Base-by-base conservation (phyloP, 805 yeast genomes). In the Yamadazyma kitorensis region DNA sequence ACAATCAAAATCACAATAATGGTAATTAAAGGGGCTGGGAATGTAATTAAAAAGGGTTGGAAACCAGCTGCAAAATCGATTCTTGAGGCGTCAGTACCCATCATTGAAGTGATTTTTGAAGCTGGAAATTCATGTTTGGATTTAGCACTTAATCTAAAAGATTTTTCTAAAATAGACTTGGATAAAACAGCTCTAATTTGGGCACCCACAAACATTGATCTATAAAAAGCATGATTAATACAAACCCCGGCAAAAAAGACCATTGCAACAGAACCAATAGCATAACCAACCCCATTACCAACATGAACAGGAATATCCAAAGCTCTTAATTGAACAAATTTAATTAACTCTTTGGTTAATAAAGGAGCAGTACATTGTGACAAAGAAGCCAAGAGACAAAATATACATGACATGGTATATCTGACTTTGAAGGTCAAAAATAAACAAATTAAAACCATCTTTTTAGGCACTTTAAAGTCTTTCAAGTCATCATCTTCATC, bases 21-120 rank as follows among this genome's bases (percentile, higher is more conserved):
- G 39, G 84, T 76, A 4, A 71, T 70, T 32, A 85, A 58, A 1
- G 85, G 72, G 6, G 82, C 63, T 0, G 89, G 87, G 51, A 85
- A 74, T 10, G 78, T 65, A 46, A 81, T 57, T 15, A 81, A 51
- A 49, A 80, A 77, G 4, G 84, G 83, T 48, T 80, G 78, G 43
- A 80, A 82, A 4, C 76, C 77, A n/a, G 79, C 56, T 6, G 88
- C 87, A 45, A 84, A 70, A 56, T 86, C 95, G 21, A 88, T 70
- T 51, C 95, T 76, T 11, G 89, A 74, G 24, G 87, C 64, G 54
- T 88, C 96, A 2, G 94, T 80, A 41, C 93, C 85, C 54, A 87
- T 74, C 54, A 86, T 59, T 7, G 88, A 78, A 19, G 95, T 85
- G 37, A 88, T 72, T 40, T 74, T 77, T 27, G 91, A 82, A 17